Evolutionary conservation across 2,329 filamentous ascomycete genomes (phyloP), one percentile per base, ranked within the genome.

Genomic region (Paraphaeosphaeria minitans): DNA sequence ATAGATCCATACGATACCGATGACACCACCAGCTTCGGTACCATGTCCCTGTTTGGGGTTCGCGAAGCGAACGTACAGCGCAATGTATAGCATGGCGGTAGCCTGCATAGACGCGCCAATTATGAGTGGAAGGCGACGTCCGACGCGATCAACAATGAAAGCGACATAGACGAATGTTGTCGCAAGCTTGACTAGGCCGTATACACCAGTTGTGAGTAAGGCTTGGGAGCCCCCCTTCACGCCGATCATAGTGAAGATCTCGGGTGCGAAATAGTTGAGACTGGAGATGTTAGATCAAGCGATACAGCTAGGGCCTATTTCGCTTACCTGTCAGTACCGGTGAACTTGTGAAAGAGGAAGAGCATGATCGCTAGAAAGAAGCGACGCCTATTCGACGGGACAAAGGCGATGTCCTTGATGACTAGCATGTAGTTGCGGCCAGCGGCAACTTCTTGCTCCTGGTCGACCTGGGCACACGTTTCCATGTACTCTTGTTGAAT

Each of bases 311-410:
- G 9, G 2, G 9, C 10, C 4, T 8, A 12, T 8, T 8, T 31
- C 10, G 29, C 29, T 31, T 31, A 31, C 29, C 29, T 31, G 60
- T 79, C 76, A 1, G 76, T 79, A 0, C 78, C 77, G 2, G 77
- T 80, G 24, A 79, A 74, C 37, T 80, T 79, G 62, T 80, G 77
- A 56, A 79, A 79, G 1, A 80, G 43, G 55, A 78, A 78, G 12
- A 78, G 60, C 65, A 74, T 75, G 2, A 73, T 64, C 1, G 75
- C 70, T 9, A 77, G 65, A 55, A 77, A 71, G 49, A 77, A 73
- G 1, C 75, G 73, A 13, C 72, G 71, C 1, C 71, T 63, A 45
- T 77, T 78, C 8, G 41, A 43, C 9, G 41, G 41, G 19, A 43
- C 19, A 19, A 43, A 43, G 19, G 49, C 31, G 31, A 53, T 31